Evolutionary conservation across 805 yeast species (phyloP), one percentile per base, ranked within the genome.

Genomic region (Priceomyces medius): DNA sequence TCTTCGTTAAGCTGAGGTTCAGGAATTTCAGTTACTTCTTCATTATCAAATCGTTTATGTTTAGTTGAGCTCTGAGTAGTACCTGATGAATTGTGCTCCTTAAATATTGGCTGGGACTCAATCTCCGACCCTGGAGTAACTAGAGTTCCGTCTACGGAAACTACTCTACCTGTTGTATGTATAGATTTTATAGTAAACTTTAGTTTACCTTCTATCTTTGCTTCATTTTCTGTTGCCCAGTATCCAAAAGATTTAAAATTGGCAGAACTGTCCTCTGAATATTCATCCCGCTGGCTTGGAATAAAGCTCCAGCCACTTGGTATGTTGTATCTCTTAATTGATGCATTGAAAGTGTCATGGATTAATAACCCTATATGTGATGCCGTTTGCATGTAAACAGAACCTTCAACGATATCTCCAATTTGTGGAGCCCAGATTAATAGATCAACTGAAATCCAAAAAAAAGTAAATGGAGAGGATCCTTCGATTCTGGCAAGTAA

Each of bases 301-400:
- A 87, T 75, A 63, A 91, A 93, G 24, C 71, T 71, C 99, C 99
- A 93, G 35, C 72, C 76, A 31, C 70, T 66, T n/a, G 99, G 99
- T 46, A 93, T 89, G 53, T 80, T 82, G 58, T 76, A 82, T 59
- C 86, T 81, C 63, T 86, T 88, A 48, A 93, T 88, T 35, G 91
- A 81, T 17, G 97, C 97, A 65, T 93, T 93, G 71, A 93, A 93
- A 1, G 95, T 88, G 65, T 93, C 98, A 60, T 88, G 90, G 37
- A 93, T 74, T 49, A 93, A 74, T 46, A 93, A 71, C 45, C 97
- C 98, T 54, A 93, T 85, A 59, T 93, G 99, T 6, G 96, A 84
- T 13, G 95, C 96, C 2, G 96, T 83, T 68, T 91, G 97, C 79
- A 91, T 82, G 68, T 88, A 88, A 41, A 85, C 76, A 71, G 81